A percentile compares a stretch with the other conserved stretches of the same genome.
Conservation (phyloP, 2,329 filamentous ascomycete genomes). For the Aspergillus thermomutatus region DNA sequence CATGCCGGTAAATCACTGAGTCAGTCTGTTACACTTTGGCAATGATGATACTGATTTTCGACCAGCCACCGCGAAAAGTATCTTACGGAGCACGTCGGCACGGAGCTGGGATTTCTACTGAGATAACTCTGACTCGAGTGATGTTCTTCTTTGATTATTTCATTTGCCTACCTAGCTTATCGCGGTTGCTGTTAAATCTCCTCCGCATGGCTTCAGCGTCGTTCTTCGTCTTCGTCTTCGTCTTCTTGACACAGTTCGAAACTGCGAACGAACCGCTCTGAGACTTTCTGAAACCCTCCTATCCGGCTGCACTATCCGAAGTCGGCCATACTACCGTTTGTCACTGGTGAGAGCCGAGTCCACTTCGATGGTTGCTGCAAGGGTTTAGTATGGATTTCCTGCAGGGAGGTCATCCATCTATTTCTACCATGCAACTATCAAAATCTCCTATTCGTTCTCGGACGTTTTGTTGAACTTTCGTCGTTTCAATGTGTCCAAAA, state of each 20-base stretch:
- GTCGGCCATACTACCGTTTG: background rate
- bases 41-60: background rate
- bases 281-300: background rate
- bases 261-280: background rate
- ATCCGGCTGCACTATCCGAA: background rate
- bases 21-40: background rate
- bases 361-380: background rate
- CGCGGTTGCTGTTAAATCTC: background rate
- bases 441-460: slow-evolving; percentile 13
- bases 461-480: background rate
- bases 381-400: background rate
- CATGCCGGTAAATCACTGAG: background rate
- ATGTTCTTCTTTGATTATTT: background rate
- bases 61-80: background rate
- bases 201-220: background rate
- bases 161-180: background rate
- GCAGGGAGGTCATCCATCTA: background rate
- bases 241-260: background rate
- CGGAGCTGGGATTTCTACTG: background rate
- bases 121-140: background rate
- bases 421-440: background rate
- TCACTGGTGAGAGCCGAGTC: background rate
- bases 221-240: background rate
- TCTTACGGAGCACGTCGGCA: background rate
- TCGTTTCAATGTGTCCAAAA: background rate